Evolutionary conservation across 805 yeast genomes (phyloP), one percentile per base, ranked within the genome.

Genomic region (Kregervanrija pseudodelftensis): DNA sequence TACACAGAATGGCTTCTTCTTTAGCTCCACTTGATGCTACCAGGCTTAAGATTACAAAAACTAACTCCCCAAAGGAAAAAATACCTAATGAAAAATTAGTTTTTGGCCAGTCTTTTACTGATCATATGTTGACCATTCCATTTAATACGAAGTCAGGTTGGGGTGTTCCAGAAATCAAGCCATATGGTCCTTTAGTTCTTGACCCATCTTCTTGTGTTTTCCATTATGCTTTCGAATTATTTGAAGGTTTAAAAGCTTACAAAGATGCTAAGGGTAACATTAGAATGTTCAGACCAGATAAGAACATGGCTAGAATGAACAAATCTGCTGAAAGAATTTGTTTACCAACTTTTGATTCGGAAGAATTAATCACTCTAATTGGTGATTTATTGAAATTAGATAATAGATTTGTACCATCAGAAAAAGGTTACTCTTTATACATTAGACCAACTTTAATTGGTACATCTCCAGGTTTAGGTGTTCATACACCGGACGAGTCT

Each of bases 191-290:
- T 41, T 68, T 91, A 43, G 57, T 72, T 13, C 65, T 91, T 47
- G 96, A 90, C 59, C 99, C 99, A 28, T 81, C 96, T 15, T 69
- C 93, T 14, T 78, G 85, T 63, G 98, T 90, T 32, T 80, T 91
- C 69, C 99, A 91, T 72, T 91, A 91, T 60, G 91, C 95, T 4
- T 91, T 93, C 60, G 96, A 88, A 66, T 76, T 91, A 48, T 93
- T 91, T 55, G 99, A 91, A 71, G 99, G 99, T 53, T 73, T 91
- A 70, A 91, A 91, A 72, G 97, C 97, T 11, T 91, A 90, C 75
- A 68, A 68, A 49, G 85, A 76, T 60, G 56, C 67, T 28, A 68
- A 81, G 39, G 85, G 83, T 49, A 65, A 81, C 49, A 66, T 89
- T 60, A 77, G 96, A 59, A 73, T 91, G 62, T 91, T 91, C 76